Evolutionary conservation across 306 rosid genomes (phyloP).

Genomic region (Hippophae gyantsensis): DNA sequence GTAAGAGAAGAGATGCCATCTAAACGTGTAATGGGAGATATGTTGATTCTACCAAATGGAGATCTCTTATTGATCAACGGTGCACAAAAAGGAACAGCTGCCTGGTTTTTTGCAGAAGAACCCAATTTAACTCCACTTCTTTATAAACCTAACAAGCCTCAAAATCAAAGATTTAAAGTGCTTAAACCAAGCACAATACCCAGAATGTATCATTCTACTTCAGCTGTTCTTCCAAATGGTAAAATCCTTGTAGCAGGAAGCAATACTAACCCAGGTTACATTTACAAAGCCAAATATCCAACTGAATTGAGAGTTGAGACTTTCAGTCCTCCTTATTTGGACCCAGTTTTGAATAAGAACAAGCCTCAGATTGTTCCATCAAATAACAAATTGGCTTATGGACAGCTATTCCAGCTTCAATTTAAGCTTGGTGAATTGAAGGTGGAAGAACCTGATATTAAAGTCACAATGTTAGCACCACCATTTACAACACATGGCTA

Average conservation of each 20-base stretch:
- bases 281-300: conserved; percentile 31
- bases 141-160: conserved; percentile 31
- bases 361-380: conserved; percentile 25
- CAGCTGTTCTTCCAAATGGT: conserved; percentile 59
- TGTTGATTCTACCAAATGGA: conserved; percentile 54
- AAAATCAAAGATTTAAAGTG: conserved; percentile 25
- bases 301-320: conserved; percentile 65
- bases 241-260: conserved; percentile 65
- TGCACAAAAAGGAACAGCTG: conserved; percentile 54
- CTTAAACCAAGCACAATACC: conserved; percentile 28
- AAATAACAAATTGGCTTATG: not conserved
- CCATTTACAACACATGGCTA: conserved; percentile 88
- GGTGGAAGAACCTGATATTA: conserved; percentile 11
- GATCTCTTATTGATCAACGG: conserved; percentile 75
- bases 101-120: conserved; percentile 58
- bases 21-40: conserved; percentile 63
- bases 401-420: conserved; percentile 7
- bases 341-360: not conserved
- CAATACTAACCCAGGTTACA: conserved; percentile 63
- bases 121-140: conserved; percentile 53
- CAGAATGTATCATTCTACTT: conserved; percentile 71
- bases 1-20: conserved; percentile 59
- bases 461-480: conserved; percentile 54
- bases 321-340: conserved; percentile 70
- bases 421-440: conserved; percentile 17